Evolutionary conservation across 2,329 filamentous ascomycete genomes (phyloP).

Genomic region (Sporothrix mexicana): DNA sequence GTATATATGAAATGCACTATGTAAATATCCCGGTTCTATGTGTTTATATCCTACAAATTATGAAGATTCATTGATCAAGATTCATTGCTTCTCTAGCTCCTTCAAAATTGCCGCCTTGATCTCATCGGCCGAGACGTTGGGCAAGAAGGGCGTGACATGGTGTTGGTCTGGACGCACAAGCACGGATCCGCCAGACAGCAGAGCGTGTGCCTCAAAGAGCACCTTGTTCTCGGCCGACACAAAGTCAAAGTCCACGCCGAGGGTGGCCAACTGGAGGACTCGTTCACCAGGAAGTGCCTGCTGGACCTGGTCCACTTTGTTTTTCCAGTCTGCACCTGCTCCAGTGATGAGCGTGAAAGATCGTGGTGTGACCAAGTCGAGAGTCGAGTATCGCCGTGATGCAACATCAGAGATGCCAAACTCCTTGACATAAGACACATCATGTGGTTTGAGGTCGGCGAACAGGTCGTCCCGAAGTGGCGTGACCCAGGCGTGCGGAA

Average conservation of each 20-base stretch:
- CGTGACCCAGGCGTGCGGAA: not conserved
- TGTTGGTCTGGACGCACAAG: not conserved
- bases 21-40: no score
- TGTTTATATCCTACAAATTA: no score
- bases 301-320: not conserved
- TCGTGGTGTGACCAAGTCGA: not conserved
- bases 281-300: not conserved
- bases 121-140: no score
- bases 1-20: no score
- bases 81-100: no score
- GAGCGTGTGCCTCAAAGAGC: not conserved
- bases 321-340: not conserved
- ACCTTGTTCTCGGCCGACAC: not conserved
- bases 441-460: not conserved
- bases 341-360: not conserved
- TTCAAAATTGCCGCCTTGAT: not conserved
- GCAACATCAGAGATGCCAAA: not conserved
- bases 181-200: not conserved
- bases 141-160: no score
- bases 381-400: not conserved
- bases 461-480: not conserved
- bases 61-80: no score
- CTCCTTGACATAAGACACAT: not conserved
- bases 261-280: not conserved
- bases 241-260: not conserved